Conservation (phyloP, 2,329 filamentous ascomycete species). For the Pseudogymnoascus sp. region DNA sequence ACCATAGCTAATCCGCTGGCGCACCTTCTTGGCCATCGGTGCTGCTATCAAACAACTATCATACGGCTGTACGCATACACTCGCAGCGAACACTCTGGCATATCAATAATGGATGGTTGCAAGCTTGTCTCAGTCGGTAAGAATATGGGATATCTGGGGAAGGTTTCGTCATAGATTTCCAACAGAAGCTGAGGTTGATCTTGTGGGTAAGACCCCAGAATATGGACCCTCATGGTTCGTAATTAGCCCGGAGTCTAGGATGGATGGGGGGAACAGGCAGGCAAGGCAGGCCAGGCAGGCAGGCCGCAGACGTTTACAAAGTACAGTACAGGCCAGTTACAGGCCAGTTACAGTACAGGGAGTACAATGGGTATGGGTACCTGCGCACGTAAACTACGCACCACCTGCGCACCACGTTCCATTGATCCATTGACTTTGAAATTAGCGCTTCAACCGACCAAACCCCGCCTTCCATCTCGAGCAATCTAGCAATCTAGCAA, state of each 20-base stretch:
- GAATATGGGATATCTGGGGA: slow-evolving; percentile 2
- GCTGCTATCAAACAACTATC: slow-evolving; percentile 9
- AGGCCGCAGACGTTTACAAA: background rate
- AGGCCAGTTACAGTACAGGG: no score
- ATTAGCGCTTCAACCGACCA: slow-evolving; percentile 5
- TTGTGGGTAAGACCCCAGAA: slow-evolving; percentile 5
- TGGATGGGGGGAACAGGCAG: no score
- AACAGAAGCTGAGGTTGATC: slow-evolving; percentile 6
- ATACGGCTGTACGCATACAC: slow-evolving; percentile 7
- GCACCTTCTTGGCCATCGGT: slow-evolving; percentile 57
- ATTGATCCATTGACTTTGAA: background rate
- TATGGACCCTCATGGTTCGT: slow-evolving; percentile 2
- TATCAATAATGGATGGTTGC: background rate
- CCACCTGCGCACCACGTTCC: background rate
- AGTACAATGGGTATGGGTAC: no score
- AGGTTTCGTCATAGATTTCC: slow-evolving; percentile 2
- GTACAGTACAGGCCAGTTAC: no score
- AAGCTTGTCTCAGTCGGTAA: background rate
- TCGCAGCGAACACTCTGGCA: background rate
- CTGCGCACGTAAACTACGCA: no score
- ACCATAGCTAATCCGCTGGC: slow-evolving; percentile 66
- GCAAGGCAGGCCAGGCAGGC: no score
- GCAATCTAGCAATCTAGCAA: background rate
- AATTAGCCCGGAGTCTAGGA: slow-evolving; percentile 6
- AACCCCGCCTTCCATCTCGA: background rate